Evolutionary conservation across 257 asterid species (phyloP), one percentile per base, ranked within the genome.

Genomic region (Solanum microdontum): DNA sequence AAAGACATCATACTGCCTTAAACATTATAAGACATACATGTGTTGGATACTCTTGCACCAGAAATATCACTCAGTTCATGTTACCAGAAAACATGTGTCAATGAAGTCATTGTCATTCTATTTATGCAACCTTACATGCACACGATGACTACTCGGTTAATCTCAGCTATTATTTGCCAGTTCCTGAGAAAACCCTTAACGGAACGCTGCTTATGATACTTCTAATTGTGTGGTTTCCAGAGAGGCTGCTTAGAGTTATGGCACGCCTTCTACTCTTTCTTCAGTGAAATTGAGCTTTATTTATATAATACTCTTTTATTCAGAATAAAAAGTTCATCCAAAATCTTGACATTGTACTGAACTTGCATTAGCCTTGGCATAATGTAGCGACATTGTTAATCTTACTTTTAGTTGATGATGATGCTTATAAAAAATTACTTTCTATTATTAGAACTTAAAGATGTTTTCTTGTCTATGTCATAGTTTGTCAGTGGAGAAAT

Each of bases 401-500:
- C n/a, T n/a, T n/a, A n/a, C n/a, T n/a, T n/a, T n/a, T n/a, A n/a
- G n/a, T n/a, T n/a, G 58, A n/a, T 12, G 68, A 80, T 80, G 84
- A 8, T 6, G 84, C 68, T 15, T 80, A 45, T 5, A 45, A 45
- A 45, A 26, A 0, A 4, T 45, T 26, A 0, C 40, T 45, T 48
- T 43, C 66, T 79, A 26, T 4, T 26, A 14, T 43, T 26, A 28
- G 37, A 26, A 79, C 39, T 79, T 43, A 26, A 40, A 43, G 66
- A 79, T 26, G 66, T 43, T 79, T 26, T 55, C 77, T 89, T 68
- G 37, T 89, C 58, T 86, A 17, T 91, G 82, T 87, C 75, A 40
- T 95, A 97, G 99, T 84, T 45, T 94, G 92, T 92, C 99, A 13
- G 99, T 95, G 64, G 95, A 97, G 87, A 96, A 93, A 87, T 91